Evolutionary conservation across 306 rosid genomes (phyloP).

Genomic region (Vigna mungo): DNA sequence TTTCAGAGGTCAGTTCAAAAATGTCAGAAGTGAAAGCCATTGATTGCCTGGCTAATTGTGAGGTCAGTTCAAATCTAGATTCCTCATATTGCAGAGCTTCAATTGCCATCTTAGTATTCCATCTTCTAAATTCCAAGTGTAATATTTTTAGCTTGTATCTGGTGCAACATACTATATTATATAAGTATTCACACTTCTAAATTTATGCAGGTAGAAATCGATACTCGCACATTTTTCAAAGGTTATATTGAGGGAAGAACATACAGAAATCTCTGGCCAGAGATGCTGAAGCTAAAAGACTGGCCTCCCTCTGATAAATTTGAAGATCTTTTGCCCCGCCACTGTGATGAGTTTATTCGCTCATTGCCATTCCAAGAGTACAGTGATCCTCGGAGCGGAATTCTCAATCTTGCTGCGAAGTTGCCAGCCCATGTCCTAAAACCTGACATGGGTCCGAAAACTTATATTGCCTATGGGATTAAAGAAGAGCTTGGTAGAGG

Average conservation of each 20-base stretch:
- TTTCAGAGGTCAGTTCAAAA: slow-evolving; percentile 56
- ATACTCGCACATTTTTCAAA: slow-evolving; percentile 67
- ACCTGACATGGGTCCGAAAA: slow-evolving; percentile 96
- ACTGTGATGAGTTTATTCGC: slow-evolving; percentile 83
- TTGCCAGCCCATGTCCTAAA: slow-evolving; percentile 74
- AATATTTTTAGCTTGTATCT: slow-evolving; percentile 19
- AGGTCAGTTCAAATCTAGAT: slow-evolving; percentile 55
- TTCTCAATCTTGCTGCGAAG: slow-evolving; percentile 85
- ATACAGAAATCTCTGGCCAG: slow-evolving; percentile 79
- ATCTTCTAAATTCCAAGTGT: slow-evolving; percentile 30
- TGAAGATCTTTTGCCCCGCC: slow-evolving; percentile 90
- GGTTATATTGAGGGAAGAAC: slow-evolving; percentile 82
- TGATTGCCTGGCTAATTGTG: slow-evolving; percentile 89
- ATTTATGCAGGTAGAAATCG: slow-evolving; percentile 74
- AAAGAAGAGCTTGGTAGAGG: slow-evolving; percentile 89
- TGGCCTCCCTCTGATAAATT: slow-evolving; percentile 95
- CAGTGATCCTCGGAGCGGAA: slow-evolving; percentile 78
- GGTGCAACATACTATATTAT: slow-evolving; percentile 25
- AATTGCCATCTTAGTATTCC: slow-evolving; percentile 21
- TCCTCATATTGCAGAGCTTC: slow-evolving; percentile 25
- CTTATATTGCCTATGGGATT: slow-evolving; percentile 83
- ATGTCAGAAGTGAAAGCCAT: slow-evolving; percentile 80
- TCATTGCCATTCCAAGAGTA: slow-evolving; percentile 84
- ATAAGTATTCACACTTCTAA: slow-evolving; percentile 35
- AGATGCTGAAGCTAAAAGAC: slow-evolving; percentile 92